phyloP scores from a whole-genome alignment of 805 yeast species.

The Saccharomycopsis vini region DNA sequence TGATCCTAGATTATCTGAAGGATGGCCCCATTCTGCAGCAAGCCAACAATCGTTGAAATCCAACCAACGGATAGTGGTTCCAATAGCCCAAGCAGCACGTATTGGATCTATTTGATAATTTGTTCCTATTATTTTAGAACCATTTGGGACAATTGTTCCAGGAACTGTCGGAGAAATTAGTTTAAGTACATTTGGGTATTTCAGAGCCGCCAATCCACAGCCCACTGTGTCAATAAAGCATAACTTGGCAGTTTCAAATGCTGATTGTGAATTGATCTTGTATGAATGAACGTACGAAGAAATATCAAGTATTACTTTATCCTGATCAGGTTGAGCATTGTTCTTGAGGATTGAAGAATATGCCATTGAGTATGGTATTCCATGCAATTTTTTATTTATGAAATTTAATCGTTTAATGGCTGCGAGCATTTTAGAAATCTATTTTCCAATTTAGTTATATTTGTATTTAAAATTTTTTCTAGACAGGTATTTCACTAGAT shows the following conservation, averaged over 20 bases:
- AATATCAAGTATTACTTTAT: slow-evolving; percentile 39
- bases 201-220: slow-evolving; percentile 51
- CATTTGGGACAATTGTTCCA: slow-evolving; percentile 46
- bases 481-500: too few relatives aligned
- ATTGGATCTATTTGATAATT: slow-evolving; percentile 42
- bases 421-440: too few relatives aligned
- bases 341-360: slow-evolving; percentile 27
- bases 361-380: too few relatives aligned
- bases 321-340: slow-evolving; percentile 45
- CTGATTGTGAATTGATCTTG: slow-evolving; percentile 36
- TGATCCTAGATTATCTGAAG: slow-evolving; percentile 53
- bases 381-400: too few relatives aligned
- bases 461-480: too few relatives aligned
- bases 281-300: slow-evolving; percentile 42
- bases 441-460: too few relatives aligned
- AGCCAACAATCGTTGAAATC: slow-evolving; percentile 59
- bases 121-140: slow-evolving; percentile 49
- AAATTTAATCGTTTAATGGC: too few relatives aligned
- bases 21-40: slow-evolving; percentile 68
- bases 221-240: slow-evolving; percentile 52
- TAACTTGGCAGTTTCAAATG: slow-evolving; percentile 44
- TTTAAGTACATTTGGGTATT: slow-evolving; percentile 39
- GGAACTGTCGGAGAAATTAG: slow-evolving; percentile 51
- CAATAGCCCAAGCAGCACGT: slow-evolving; percentile 49
- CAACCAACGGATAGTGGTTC: slow-evolving; percentile 50